Evolutionary conservation across 2,329 filamentous ascomycete genomes (phyloP), one percentile per base, ranked within the genome.

Genomic region (Coniochaeta sp.): DNA sequence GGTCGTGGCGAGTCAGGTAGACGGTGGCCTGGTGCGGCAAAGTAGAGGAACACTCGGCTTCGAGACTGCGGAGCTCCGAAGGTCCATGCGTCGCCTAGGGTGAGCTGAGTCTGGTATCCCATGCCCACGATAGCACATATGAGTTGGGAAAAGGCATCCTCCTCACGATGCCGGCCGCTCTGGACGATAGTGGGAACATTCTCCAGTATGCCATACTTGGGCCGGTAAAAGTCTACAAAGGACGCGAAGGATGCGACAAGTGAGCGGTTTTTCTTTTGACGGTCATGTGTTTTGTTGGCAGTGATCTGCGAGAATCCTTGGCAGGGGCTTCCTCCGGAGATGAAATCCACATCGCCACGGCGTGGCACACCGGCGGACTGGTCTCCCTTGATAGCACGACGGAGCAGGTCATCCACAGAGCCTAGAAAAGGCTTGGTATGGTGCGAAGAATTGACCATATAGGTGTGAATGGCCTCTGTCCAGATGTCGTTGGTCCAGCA

Each of bases 221-320:
- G 90, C 0, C 87, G 81, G 64, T 90, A 92, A 0, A 91, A 74
- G 63, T 96, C 90, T 1, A 93, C 77, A 62, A 82, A 90, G 0
- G 90, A 85, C 0, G 86, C 87, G 40, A 93, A 90, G 0, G 89
- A 89, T 0, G 89, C 90, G 0, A 95, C 82, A 33, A 95, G 82
- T 0, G 89, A 93, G 36, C 89, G 88, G 67, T 95, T 91, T 61
- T 84, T 84, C 6, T 85, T 72, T 9, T 89, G 87, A 4, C 75
- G 59, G 0, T 76, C 68, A 1, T 81, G 87, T 0, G 77, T 74
- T 66, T 80, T 85, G 65, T 87, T 72, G 0, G 65, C 65, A 6
- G 93, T 93, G 1, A 90, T 71, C 0, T 65, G 59, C 0, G 89
- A 92, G 67, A 91, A 95, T 0, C 89, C 90, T 17, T 88, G 89